Evolutionary conservation across 768 basidiomycete genomes (phyloP), one percentile per base, ranked within the genome.

Genomic region (Kwoniella europaea): DNA sequence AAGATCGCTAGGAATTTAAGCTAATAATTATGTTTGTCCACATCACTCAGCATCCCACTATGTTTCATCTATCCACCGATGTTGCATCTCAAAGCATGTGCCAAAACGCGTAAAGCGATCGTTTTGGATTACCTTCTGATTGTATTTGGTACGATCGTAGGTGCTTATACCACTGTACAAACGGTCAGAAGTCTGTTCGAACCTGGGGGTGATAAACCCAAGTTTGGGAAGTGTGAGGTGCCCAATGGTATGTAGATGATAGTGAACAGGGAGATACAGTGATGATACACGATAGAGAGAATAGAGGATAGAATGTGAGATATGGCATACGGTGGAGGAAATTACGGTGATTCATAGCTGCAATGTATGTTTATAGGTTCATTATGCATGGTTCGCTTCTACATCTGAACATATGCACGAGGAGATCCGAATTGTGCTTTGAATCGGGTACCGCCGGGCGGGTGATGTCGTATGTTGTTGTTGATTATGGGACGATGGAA

Each of bases 61-160:
- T 96, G 94, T 83, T 95, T 92, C 81, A 89, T 95, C 59, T 98
- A 97, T 79, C 96, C 94, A 4, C 90, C 94, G 5, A 90, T 97
- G 91, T 84, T 97, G 71, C 94, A 96, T 81, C 91, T 93, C 85
- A 91, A 76, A 61, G 85, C 81, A 5, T 77, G 90, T 75, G 91
- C 94, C 6, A 87, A 85, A 72, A 94, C 92, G 0, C 86, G 86
- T 69, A 87, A 79, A 74, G 86, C 90, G 83, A 92, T 90, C 80
- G 54, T 86, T 4, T 85, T 85, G 1, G 94, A 98, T 82, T 89
- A 90, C 55, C 84, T 87, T 29, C 85, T 98, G 77, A 88, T 93
- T 73, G 77, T 88, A 15, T 94, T 97, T 82, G 94, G 94, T 7
- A 24, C 89, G 63, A 65, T 86, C 16, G 92, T 89, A 10, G 90